phyloP scores from a whole-genome alignment of 768 basidiomycete genomes.

The Gelatoporia subvermispora region DNA sequence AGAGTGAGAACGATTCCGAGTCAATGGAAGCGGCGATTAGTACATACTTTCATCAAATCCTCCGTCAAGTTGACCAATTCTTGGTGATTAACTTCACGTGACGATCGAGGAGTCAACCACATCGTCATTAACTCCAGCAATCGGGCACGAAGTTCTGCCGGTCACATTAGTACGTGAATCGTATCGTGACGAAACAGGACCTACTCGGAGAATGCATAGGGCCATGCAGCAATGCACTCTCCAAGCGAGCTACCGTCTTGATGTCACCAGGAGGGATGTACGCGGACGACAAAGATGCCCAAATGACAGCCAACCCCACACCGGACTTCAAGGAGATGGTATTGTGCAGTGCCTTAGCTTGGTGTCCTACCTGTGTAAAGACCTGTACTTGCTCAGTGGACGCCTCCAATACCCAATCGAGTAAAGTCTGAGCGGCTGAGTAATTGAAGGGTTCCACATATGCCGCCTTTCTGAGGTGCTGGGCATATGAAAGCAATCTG shows the following conservation, averaged over 20 bases:
- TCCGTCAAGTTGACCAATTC: not conserved
- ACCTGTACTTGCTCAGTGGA: constrained; percentile 30
- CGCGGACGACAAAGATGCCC: constrained; percentile 10
- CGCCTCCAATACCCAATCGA: constrained; percentile 44
- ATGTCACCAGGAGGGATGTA: not conserved
- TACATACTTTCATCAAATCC: not conserved
- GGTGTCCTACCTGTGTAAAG: constrained; percentile 30
- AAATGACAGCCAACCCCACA: constrained; percentile 34
- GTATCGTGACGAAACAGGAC: no score
- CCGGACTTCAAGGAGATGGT: constrained; percentile 63
- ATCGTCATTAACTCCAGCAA: constrained; percentile 21
- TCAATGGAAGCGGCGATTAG: not conserved
- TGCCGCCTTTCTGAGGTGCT: constrained; percentile 1
- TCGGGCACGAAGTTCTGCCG: constrained; percentile 13
- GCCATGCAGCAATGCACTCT: not conserved
- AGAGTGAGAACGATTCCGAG: not conserved
- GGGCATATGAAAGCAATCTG: constrained; percentile 5
- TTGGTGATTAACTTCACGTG: constrained; percentile 1
- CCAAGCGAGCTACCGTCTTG: not conserved
- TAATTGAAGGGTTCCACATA: constrained; percentile 44
- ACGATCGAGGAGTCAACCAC: constrained; percentile 4
- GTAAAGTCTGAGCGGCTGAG: constrained; percentile 58
- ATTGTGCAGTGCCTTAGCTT: constrained; percentile 37
- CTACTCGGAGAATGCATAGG: constrained; percentile 1
- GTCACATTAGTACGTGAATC: no score